Base-by-base conservation (phyloP, 768 basidiomycete species). In the Hypsizygus marmoreus region DNA sequence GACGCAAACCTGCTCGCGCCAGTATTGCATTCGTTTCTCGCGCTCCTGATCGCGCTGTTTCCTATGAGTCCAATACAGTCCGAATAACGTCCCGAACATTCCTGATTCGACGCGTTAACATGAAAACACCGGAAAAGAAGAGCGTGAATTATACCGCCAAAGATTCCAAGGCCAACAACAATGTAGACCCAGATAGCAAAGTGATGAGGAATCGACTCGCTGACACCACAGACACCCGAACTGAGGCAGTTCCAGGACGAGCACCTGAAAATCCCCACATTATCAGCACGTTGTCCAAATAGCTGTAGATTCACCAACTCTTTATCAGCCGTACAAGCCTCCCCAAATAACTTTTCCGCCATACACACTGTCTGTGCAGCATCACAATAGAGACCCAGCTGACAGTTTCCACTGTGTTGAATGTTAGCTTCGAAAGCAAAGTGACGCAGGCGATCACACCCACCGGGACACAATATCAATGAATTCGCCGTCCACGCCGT, bases 1-100 rank as follows among this genome's bases (percentile, higher is more conserved):
- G 14, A 17, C 11, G 49, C 56, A 39, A 51, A 82, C 86, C 76
- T 91, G 91, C 70, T 94, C 91, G 54, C 84, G 83, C 86, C 91
- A 93, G 67, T 94, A 93, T 61, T 91, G 89, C 32, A 84, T 69
- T 54, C 91, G 85, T 66, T 86, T 91, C 68, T 88, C 84, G 35
- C 88, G 84, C 57, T 93, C 90, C 47, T 72, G 65, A 31, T 84
- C 83, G 54, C 91, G 81, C 53, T 86, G 79, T 54, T 81, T 79
- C 29, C 83, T 71, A 56, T 93, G 91, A 6, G 87, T 55, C 55
- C 83, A 72, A 68, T 80, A 92, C 26, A 95, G 71, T 3, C 77
- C 75, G 41, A 80, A 66, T 31, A 92, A 72, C 7, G 85, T 86
- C 12, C 77, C 86, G 48, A 80, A 68, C 77, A 94, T 90, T 35